These are phyloP conservation scores for Talaromyces amestolkiae DNA, from an alignment of 2,329 filamentous ascomycete genomes.

Conservation along the genomic window DNA sequence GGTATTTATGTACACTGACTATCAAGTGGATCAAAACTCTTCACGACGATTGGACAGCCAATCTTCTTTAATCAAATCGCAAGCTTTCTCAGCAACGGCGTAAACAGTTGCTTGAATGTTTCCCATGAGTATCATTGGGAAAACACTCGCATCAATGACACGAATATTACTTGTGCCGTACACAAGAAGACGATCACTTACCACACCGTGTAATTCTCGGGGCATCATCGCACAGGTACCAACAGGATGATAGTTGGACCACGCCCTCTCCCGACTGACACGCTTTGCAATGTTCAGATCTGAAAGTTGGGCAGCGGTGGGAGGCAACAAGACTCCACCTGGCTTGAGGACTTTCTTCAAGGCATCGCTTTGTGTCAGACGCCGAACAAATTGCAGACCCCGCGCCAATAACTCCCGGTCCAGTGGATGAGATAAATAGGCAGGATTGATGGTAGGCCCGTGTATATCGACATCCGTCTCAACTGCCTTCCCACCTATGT, in stretches of 20 bases:
- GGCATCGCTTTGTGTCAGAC: background rate
- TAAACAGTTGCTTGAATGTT: conserved; percentile 34
- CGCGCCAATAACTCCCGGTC: background rate
- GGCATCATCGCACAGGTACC: conserved; percentile 31
- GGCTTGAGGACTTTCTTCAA: background rate
- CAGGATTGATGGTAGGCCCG: background rate
- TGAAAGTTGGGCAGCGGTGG: background rate
- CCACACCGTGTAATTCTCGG: conserved; percentile 25
- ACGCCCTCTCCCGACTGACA: background rate
- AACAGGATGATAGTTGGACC: conserved; percentile 21
- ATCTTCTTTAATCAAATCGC: conserved; percentile 31
- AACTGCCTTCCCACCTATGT: too few relatives aligned
- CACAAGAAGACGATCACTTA: conserved; percentile 30
- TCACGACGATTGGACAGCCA: too few relatives aligned
- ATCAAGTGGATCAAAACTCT: too few relatives aligned
- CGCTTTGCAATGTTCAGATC: background rate
- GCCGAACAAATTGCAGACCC: background rate
- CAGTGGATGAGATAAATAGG: background rate
- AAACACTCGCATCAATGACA: conserved; percentile 30
- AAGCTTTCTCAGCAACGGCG: conserved; percentile 35
- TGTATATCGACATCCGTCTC: background rate
- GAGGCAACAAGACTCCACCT: background rate
- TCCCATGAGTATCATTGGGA: conserved; percentile 32
- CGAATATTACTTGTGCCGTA: conserved; percentile 30
- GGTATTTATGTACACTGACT: too few relatives aligned